Percentiles rank a stretch among this genome's conserved stretches.
phyloP scores from a whole-genome alignment of 169 alveolate genomes.

The Eimeria necatrix region DNA sequence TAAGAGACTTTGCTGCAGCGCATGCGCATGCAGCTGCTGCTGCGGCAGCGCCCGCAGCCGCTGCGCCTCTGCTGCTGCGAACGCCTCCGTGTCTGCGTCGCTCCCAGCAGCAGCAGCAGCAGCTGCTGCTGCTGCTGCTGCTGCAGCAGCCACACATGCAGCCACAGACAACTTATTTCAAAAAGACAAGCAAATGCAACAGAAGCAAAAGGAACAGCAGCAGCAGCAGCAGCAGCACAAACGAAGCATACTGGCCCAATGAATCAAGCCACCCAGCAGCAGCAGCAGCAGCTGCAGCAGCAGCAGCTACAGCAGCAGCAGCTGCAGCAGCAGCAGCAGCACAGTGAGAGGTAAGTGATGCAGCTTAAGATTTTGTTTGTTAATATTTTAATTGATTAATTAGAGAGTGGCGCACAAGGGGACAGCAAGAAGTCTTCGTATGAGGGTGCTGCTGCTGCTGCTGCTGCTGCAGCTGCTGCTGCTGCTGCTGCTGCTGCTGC shows the following conservation, averaged over 20 bases:
- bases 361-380: neutral
- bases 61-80: slow-evolving; percentile 95
- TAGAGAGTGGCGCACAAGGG: neutral
- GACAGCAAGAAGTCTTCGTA: neutral
- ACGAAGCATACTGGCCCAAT: neutral
- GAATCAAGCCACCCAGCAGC: neutral
- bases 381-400: neutral
- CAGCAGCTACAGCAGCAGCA: no score
- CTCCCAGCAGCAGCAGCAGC: no score
- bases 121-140: no score
- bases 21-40: slow-evolving; percentile 90
- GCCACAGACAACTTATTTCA: neutral
- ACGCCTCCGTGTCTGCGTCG: neutral
- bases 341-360: neutral
- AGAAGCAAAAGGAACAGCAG: neutral
- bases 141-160: no score
- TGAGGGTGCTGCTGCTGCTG: neutral
- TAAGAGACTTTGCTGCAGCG: slow-evolving; percentile 2
- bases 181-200: neutral
- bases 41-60: slow-evolving; percentile 96
- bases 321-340: no score
- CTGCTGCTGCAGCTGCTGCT: neutral
- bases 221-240: neutral
- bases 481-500: slow-evolving; percentile 28
- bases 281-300: no score